Percentiles rank a stretch among this genome's conserved stretches.
Conservation (phyloP, 495 filamentous ascomycete species). For the Penicillium pulvis region DNA sequence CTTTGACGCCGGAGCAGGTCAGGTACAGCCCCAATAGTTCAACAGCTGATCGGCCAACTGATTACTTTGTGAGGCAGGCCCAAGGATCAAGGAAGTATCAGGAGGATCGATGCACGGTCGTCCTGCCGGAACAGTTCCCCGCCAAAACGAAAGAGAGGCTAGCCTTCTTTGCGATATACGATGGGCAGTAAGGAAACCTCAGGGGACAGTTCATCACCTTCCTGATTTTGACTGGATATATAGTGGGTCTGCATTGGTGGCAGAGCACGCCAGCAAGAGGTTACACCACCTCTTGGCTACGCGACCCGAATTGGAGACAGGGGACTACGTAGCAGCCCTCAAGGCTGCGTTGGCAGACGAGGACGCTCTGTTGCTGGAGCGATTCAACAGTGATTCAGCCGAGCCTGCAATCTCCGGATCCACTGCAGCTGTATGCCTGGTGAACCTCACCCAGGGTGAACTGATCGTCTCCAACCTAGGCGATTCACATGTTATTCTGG, state of each 20-base stretch:
- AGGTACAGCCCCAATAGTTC: slow-evolving; percentile 17
- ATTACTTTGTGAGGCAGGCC: slow-evolving; percentile 21
- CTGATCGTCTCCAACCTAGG: slow-evolving; percentile 43
- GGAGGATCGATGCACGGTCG: slow-evolving; percentile 35
- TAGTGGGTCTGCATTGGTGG: slow-evolving; percentile 39
- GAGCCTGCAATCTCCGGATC: slow-evolving; percentile 37
- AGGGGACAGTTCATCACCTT: neutral
- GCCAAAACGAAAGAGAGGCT: slow-evolving; percentile 32
- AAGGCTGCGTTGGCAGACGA: slow-evolving; percentile 41
- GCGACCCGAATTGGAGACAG: slow-evolving; percentile 33
- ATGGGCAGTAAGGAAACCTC: slow-evolving; percentile 40
- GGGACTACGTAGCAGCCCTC: slow-evolving; percentile 38
- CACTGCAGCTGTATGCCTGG: slow-evolving; percentile 38
- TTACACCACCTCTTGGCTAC: slow-evolving; percentile 31
- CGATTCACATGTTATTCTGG: slow-evolving; percentile 44
- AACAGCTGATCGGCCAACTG: slow-evolving; percentile 8
- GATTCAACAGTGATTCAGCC: slow-evolving; percentile 27
- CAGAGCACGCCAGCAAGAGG: slow-evolving; percentile 37
- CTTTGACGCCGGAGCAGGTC: slow-evolving; percentile 38
- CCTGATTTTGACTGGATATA: slow-evolving; percentile 5
- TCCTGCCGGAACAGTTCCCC: slow-evolving; percentile 37
- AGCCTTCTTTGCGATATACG: slow-evolving; percentile 44
- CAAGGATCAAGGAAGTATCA: slow-evolving; percentile 36
- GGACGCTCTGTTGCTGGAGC: slow-evolving; percentile 34
- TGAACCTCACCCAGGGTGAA: slow-evolving; percentile 40